Conservation (phyloP, 176 grass and related monocot genomes). For the Cenchrus purpureus region DNA sequence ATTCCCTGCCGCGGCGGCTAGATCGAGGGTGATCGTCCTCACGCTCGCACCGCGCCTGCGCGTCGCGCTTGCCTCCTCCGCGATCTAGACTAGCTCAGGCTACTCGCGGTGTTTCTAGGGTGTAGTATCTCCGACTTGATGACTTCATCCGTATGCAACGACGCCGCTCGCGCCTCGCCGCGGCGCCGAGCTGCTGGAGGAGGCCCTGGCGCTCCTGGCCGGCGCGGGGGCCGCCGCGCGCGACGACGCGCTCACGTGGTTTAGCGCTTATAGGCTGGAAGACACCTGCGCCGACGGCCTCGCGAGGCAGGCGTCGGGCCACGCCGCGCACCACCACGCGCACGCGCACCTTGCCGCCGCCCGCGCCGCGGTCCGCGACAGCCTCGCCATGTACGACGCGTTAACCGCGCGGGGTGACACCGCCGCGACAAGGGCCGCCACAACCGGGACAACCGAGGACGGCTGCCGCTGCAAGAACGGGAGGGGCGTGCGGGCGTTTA, state of each 20-base stretch:
- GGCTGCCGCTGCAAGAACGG: constrained; percentile 41
- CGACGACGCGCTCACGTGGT: constrained; percentile 64
- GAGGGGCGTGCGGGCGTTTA: background rate
- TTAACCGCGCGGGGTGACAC: background rate
- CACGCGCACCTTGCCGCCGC: constrained; percentile 41
- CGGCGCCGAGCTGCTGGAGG: constrained; percentile 64
- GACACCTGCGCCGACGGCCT: constrained; percentile 69
- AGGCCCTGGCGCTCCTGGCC: constrained; percentile 49
- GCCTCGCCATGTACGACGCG: constrained; percentile 45
- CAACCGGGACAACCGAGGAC: background rate
- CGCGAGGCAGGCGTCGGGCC: constrained; percentile 14
- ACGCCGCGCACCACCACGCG: constrained; percentile 18
- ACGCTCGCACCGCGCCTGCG: background rate
- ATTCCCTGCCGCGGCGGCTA: background rate
- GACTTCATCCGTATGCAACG: too few species aligned
- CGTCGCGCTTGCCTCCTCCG: too few species aligned
- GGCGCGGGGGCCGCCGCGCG: constrained; percentile 21
- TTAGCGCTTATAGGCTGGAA: too few species aligned
- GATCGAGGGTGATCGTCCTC: too few species aligned
- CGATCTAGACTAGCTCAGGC: too few species aligned
- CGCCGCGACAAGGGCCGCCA: background rate
- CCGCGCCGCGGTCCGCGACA: constrained; percentile 43
- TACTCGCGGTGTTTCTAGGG: too few species aligned
- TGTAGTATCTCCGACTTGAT: too few species aligned
- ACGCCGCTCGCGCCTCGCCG: constrained; percentile 42